Evolutionary conservation across 805 yeast species (phyloP).

Genomic region (Kazachstania bromeliacearum): DNA sequence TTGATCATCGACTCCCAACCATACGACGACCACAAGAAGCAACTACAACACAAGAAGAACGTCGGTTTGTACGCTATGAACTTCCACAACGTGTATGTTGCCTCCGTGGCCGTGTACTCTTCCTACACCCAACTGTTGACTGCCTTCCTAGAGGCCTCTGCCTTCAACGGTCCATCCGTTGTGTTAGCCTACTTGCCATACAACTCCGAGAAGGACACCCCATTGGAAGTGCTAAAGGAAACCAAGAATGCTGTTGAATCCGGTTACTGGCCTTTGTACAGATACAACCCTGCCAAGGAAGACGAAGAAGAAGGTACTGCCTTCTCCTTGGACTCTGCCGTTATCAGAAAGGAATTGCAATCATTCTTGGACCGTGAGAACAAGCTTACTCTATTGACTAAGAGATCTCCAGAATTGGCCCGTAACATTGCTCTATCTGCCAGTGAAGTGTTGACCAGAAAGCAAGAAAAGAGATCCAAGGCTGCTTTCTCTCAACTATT

Average conservation of each 20-base stretch:
- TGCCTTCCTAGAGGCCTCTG: slow-evolving; percentile 83
- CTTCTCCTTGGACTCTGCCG: slow-evolving; percentile 79
- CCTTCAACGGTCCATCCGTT: slow-evolving; percentile 82
- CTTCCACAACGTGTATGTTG: slow-evolving; percentile 80
- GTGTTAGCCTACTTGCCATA: slow-evolving; percentile 86
- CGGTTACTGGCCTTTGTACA: slow-evolving; percentile 94
- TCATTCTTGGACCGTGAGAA: slow-evolving; percentile 85
- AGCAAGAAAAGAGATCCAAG: slow-evolving; percentile 60
- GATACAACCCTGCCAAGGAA: slow-evolving; percentile 57
- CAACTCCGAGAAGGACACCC: slow-evolving; percentile 50
- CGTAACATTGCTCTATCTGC: slow-evolving; percentile 58
- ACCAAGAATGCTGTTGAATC: slow-evolving; percentile 85
- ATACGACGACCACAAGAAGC: slow-evolving; percentile 33
- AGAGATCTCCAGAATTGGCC: slow-evolving; percentile 63
- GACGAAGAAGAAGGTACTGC: slow-evolving; percentile 32
- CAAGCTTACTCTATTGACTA: slow-evolving; percentile 66
- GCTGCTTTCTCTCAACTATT: slow-evolving; percentile 67
- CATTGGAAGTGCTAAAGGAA: slow-evolving; percentile 69
- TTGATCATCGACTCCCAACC: slow-evolving; percentile 84
- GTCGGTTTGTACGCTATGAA: slow-evolving; percentile 93
- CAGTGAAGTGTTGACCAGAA: slow-evolving; percentile 49
- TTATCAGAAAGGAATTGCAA: slow-evolving; percentile 64
- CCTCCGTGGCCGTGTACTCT: slow-evolving; percentile 87
- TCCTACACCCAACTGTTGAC: slow-evolving; percentile 89
- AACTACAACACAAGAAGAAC: slow-evolving; percentile 52